phyloP scores from a whole-genome alignment of 352 stramenopile species.

The Plasmopara viticola region DNA sequence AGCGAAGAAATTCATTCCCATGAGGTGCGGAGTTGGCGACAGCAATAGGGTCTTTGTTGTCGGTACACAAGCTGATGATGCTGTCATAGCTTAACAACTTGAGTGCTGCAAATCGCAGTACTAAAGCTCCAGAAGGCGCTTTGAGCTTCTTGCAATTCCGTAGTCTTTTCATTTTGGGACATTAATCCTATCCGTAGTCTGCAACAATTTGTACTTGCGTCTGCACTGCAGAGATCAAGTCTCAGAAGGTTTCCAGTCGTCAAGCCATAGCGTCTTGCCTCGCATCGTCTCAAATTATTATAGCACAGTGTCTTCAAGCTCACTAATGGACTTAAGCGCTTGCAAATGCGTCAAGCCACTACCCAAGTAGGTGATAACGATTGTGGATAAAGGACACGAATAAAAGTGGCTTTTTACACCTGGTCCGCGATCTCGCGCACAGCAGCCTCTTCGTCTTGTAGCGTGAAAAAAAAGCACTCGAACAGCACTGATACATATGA shows the following conservation, averaged over 20 bases:
- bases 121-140: slow-evolving; percentile 33
- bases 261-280: slow-evolving; percentile 48
- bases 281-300: slow-evolving; percentile 43
- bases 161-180: slow-evolving; percentile 21
- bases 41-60: slow-evolving; percentile 46
- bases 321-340: slow-evolving; percentile 57
- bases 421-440: slow-evolving; percentile 64
- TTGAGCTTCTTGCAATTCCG: slow-evolving; percentile 45
- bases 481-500: slow-evolving; percentile 59
- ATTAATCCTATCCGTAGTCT: slow-evolving; percentile 15
- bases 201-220: slow-evolving; percentile 63
- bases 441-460: slow-evolving; percentile 74
- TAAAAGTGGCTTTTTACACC: slow-evolving; percentile 57
- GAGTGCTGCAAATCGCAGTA: slow-evolving; percentile 52
- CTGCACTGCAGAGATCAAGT: slow-evolving; percentile 56
- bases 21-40: slow-evolving; percentile 35
- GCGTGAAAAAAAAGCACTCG: slow-evolving; percentile 62
- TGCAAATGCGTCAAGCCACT: slow-evolving; percentile 77
- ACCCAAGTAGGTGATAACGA: no score
- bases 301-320: slow-evolving; percentile 53
- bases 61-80: slow-evolving; percentile 15
- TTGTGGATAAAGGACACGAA: slow-evolving; percentile 40
- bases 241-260: slow-evolving; percentile 74
- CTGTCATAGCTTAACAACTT: slow-evolving; percentile 29
- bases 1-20: slow-evolving; percentile 27